phyloP scores from a whole-genome alignment of 176 grass and related monocot species.

The Triticum timopheevii region DNA sequence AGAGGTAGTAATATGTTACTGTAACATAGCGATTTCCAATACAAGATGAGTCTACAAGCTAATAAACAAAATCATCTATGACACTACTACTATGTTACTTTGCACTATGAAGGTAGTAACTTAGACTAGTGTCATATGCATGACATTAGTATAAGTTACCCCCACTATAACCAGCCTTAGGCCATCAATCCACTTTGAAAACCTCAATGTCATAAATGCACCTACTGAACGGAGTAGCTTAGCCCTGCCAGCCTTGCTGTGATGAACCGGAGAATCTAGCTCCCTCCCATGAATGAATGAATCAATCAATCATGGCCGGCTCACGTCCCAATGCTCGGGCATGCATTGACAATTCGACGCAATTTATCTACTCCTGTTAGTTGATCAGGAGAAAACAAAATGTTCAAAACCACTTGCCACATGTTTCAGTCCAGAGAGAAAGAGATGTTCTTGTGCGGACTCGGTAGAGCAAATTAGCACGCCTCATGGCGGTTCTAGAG shows the following conservation, averaged over 20 bases:
- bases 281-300: neutral
- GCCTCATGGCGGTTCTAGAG: neutral
- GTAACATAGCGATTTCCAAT: too few species aligned
- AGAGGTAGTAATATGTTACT: too few species aligned
- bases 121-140: too few species aligned
- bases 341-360: neutral
- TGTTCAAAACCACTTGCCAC: neutral
- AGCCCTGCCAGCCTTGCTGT: neutral
- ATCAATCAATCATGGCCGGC: neutral
- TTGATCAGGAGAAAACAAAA: neutral
- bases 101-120: too few species aligned
- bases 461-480: neutral
- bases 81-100: too few species aligned
- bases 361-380: neutral
- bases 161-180: neutral
- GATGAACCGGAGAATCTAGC: conserved; percentile 16
- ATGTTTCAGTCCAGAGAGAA: neutral
- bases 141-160: too few species aligned
- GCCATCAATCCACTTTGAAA: conserved; percentile 20
- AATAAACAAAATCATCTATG: too few species aligned
- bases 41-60: too few species aligned
- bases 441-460: neutral
- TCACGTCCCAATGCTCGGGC: neutral
- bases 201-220: conserved; percentile 18
- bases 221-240: neutral